A percentile compares a stretch with the other conserved stretches of the same genome.
These are phyloP conservation scores for Metroxylon sagu DNA, from an alignment of 176 grass and related monocot species.

Conservation along the genomic window DNA sequence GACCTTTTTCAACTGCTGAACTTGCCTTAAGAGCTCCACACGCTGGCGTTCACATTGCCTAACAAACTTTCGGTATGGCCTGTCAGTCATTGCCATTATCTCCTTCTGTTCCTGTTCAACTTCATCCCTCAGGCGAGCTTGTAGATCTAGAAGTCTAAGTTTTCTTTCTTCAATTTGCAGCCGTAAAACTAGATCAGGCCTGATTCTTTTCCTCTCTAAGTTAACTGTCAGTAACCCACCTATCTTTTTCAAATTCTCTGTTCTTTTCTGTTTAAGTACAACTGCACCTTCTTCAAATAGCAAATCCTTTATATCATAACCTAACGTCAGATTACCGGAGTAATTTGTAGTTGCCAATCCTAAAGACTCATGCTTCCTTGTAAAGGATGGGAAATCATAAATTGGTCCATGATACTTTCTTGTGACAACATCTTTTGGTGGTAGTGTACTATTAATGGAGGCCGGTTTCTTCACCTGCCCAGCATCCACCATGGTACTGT, in stretches of 20 bases:
- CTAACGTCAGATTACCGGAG: slow-evolving; percentile 62
- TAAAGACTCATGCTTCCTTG: slow-evolving; percentile 79
- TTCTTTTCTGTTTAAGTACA: slow-evolving; percentile 53
- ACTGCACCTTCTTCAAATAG: slow-evolving; percentile 76
- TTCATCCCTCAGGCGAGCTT: slow-evolving; percentile 80
- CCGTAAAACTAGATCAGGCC: slow-evolving; percentile 83
- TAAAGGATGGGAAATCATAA: slow-evolving; percentile 93
- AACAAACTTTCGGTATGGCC: slow-evolving; percentile 87
- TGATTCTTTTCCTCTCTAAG: slow-evolving; percentile 85
- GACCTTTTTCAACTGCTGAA: slow-evolving; percentile 71
- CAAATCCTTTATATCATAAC: slow-evolving; percentile 90
- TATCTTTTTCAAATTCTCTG: slow-evolving; percentile 87
- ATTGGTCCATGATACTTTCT: slow-evolving; percentile 93
- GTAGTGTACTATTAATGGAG: slow-evolving; percentile 36
- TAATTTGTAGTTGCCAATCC: slow-evolving; percentile 45
- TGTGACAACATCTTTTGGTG: slow-evolving; percentile 47
- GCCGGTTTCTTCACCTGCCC: slow-evolving; percentile 61
- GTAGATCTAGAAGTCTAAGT: slow-evolving; percentile 74
- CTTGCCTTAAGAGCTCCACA: slow-evolving; percentile 64
- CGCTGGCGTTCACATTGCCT: slow-evolving; percentile 92
- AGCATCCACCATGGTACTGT: slow-evolving; percentile 36
- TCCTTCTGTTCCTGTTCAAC: slow-evolving; percentile 95
- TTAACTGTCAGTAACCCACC: slow-evolving; percentile 82
- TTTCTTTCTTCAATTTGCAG: slow-evolving; percentile 99
- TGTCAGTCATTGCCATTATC: slow-evolving; percentile 96